These are phyloP conservation scores for Nicotiana otophora DNA, from an alignment of 257 asterid genomes.

Conservation along the genomic window DNA sequence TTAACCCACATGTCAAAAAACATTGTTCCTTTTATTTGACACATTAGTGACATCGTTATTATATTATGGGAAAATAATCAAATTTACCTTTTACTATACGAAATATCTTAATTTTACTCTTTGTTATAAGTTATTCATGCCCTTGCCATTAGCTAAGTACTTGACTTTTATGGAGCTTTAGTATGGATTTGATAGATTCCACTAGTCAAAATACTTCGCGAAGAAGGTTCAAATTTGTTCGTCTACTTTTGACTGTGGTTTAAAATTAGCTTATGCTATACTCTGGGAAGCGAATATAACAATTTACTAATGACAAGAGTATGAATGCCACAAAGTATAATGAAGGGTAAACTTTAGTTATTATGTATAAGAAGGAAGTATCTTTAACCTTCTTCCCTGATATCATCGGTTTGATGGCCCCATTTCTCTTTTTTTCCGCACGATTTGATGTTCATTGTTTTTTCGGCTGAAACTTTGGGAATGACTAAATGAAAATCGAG, in stretches of 20 bases:
- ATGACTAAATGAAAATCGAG: neutral
- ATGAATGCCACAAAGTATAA: neutral
- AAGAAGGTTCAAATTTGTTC: neutral
- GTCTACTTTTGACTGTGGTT: neutral
- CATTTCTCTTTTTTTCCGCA: neutral
- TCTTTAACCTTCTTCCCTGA: neutral
- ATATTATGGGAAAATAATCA: neutral
- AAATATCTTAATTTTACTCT: neutral
- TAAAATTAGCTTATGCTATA: neutral
- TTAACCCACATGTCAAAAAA: neutral
- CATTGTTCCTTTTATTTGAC: neutral
- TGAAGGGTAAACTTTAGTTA: neutral
- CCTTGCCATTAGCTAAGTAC: no score
- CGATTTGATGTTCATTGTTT: neutral
- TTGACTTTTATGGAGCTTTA: neutral
- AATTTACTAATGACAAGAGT: neutral
- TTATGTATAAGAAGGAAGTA: neutral
- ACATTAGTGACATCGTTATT: no score
- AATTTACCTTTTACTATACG: neutral
- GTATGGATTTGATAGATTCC: neutral
- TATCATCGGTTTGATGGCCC: neutral
- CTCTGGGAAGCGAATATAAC: no score
- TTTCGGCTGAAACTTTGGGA: neutral
- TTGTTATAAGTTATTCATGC: neutral
- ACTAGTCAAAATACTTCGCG: neutral